Evolutionary conservation across 2,329 filamentous ascomycete species (phyloP).

Genomic region (Neopestalotiopsis rosae): DNA sequence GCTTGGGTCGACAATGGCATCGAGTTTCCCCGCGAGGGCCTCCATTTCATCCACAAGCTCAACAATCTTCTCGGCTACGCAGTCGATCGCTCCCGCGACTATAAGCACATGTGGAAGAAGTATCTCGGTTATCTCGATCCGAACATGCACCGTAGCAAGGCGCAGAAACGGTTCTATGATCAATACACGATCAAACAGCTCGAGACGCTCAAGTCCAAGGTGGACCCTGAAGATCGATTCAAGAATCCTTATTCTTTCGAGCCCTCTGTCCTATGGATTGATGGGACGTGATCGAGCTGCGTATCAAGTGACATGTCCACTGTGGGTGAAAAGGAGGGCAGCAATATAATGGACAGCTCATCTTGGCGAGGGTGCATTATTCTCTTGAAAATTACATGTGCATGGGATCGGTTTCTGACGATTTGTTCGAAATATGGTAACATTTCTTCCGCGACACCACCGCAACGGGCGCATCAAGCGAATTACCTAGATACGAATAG

Average conservation of each 20-base stretch:
- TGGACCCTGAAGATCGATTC: constrained; percentile 33
- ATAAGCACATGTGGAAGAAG: constrained; percentile 22
- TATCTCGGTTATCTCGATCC: constrained; percentile 34
- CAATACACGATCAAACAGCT: constrained; percentile 21
- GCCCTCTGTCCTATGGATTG: too few relatives aligned
- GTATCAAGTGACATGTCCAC: neutral
- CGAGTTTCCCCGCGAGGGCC: constrained; percentile 26
- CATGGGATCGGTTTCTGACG: too few relatives aligned
- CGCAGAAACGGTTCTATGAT: constrained; percentile 30
- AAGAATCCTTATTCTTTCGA: constrained; percentile 32
- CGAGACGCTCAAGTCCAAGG: constrained; percentile 26
- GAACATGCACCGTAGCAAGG: constrained; percentile 26
- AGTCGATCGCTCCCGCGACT: constrained; percentile 10
- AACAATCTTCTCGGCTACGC: constrained; percentile 25
- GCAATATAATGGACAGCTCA: too few relatives aligned
- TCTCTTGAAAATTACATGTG: too few relatives aligned
- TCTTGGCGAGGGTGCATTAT: too few relatives aligned
- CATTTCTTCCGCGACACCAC: too few relatives aligned
- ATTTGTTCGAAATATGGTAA: neutral
- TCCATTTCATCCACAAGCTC: constrained; percentile 28
- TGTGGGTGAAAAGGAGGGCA: neutral
- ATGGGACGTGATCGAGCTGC: neutral
- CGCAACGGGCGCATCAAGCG: too few relatives aligned
- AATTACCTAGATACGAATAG: too few relatives aligned
- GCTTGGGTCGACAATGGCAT: constrained; percentile 24